Evolutionary conservation across 306 rosid genomes (phyloP), one percentile per base, ranked within the genome.

Genomic region (Vicia sativa): DNA sequence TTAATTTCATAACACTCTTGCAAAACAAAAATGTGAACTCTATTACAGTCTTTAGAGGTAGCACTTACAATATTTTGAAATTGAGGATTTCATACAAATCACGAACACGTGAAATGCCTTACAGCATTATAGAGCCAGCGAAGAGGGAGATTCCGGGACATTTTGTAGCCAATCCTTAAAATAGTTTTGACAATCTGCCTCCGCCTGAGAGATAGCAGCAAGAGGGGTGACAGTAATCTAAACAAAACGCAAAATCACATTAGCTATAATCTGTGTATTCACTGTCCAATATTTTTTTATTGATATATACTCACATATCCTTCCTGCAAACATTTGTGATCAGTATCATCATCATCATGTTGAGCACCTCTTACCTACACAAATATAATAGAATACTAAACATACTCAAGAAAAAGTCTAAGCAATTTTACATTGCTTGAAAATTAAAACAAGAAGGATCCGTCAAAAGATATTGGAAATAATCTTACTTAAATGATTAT

Each of bases 151-250:
- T 71, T 81, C 95, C 74, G 61, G 69, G 70, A 81, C 85, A 74
- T 72, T 80, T 10, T 84, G 89, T 59, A 92, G 80, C 96, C 93
- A 90, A 46, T 80, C 81, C 74, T 81, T 67, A 48, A 86, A 61
- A 61, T 61, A 39, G 67, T 61, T 61, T 38, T 61, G 67, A 39
- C 67, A 61, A 38, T 61, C 67, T 38, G 11, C 49, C 9, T 21
- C 67, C 3, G 48, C 49, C 14, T 16, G 67, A 61, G 67, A 37
- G 67, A 38, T 61, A 18, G 67, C 67, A 61, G 67, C 67, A 61
- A 61, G 67, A 19, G 67, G 67, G 6, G 67, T 37, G 31, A 61
- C 49, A 8, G 49, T 61, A 61, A 61, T 38, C 67, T 61, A 61
- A 61, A 55, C 35, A 60, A 61, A 18, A 61, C 3, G 18, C 0